phyloP scores from a whole-genome alignment of 2,329 filamentous ascomycete genomes.

The Erysiphe pulchra region DNA sequence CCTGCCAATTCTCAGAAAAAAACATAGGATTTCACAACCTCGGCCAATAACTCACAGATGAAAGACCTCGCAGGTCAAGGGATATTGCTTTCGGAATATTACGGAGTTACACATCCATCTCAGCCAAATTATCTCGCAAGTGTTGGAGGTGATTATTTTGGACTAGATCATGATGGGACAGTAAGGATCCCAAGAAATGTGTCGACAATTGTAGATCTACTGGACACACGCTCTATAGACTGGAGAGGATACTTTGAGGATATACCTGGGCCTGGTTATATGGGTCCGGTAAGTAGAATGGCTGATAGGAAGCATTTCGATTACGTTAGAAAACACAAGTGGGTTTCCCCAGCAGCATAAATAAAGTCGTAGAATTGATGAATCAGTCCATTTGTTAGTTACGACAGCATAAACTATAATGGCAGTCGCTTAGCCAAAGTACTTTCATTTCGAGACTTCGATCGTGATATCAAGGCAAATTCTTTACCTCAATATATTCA shows the following conservation, averaged over 20 bases:
- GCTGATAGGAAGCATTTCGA: constrained; percentile 14
- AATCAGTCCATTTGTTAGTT: constrained; percentile 20
- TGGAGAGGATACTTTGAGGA: constrained; percentile 23
- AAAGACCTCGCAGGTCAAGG: constrained; percentile 18
- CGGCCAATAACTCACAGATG: constrained; percentile 17
- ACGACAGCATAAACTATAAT: constrained; percentile 25
- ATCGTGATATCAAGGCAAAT: constrained; percentile 26
- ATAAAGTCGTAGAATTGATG: constrained; percentile 1
- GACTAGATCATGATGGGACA: constrained; percentile 20
- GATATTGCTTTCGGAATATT: constrained; percentile 20
- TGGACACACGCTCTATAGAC: constrained; percentile 17
- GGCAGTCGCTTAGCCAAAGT: constrained; percentile 26
- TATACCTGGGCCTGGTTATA: constrained; percentile 20
- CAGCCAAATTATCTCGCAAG: constrained; percentile 24
- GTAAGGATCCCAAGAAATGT: constrained; percentile 20
- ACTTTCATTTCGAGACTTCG: constrained; percentile 36
- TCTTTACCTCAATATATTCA: constrained; percentile 38
- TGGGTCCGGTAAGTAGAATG: constrained; percentile 17
- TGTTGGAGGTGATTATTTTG: constrained; percentile 22
- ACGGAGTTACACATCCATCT: constrained; percentile 20
- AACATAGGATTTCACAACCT: constrained; percentile 19
- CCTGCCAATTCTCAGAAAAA: not conserved
- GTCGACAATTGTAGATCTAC: constrained; percentile 20
- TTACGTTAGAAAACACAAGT: constrained; percentile 14
- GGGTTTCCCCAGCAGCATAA: not conserved